phyloP scores from a whole-genome alignment of 1,139 yeast species.

The Saccharomyces hybrid region DNA sequence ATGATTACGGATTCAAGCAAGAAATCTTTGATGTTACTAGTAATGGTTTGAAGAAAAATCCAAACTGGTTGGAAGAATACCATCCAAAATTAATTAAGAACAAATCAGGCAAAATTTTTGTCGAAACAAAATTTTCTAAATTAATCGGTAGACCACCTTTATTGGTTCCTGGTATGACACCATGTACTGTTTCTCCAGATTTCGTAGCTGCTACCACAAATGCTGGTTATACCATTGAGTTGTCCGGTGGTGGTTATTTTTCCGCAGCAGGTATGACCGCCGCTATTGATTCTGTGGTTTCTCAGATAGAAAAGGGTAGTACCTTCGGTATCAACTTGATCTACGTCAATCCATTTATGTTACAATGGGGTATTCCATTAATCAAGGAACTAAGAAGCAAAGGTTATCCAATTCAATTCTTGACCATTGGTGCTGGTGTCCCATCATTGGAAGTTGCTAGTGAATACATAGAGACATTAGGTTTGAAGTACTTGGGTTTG shows the following conservation, averaged over 20 bases:
- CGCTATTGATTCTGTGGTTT: constrained; percentile 68
- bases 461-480: constrained; percentile 88
- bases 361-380: constrained; percentile 98
- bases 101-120: constrained; percentile 63
- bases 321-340: constrained; percentile 89
- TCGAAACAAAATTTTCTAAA: constrained; percentile 90
- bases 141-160: constrained; percentile 92
- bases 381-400: constrained; percentile 78
- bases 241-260: constrained; percentile 99
- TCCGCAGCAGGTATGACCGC: constrained; percentile 57
- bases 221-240: constrained; percentile 95
- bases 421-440: constrained; percentile 99
- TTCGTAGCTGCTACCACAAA: constrained; percentile 89
- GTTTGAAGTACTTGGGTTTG: constrained; percentile 88
- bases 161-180: constrained; percentile 99
- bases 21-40: constrained; percentile 75
- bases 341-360: constrained; percentile 94
- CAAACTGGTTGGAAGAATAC: constrained; percentile 85
- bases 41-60: constrained; percentile 66
- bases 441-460: constrained; percentile 96
- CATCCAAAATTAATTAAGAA: constrained; percentile 81
- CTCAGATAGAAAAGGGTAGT: constrained; percentile 67
- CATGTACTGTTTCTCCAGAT: constrained; percentile 90
- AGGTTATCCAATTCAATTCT: constrained; percentile 93
- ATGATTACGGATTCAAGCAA: constrained; percentile 91